Percentiles rank a stretch among this genome's conserved stretches.
Conservation (phyloP, 106 monocot genomes). For the Narthecium ossifragum region DNA sequence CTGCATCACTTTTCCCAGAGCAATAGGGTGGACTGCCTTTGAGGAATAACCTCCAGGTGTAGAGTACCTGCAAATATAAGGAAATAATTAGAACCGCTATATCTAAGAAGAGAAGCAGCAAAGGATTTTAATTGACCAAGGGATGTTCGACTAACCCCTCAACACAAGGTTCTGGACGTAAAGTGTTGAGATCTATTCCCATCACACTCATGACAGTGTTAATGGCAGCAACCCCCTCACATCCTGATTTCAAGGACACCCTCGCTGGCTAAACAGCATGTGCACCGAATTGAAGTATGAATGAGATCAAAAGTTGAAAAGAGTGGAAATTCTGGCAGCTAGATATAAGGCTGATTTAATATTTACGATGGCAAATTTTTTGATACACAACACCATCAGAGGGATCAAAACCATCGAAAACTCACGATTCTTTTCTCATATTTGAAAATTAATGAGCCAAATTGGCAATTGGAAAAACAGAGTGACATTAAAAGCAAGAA, state of each 20-base stretch:
- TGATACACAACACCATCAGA: no score
- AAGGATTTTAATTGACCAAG: background rate
- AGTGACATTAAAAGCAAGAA: no score
- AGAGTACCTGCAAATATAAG: conserved; percentile 55
- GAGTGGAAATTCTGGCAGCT: background rate
- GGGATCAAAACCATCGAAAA: no score
- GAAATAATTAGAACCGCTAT: background rate
- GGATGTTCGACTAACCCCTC: conserved; percentile 63
- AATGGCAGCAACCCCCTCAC: conserved; percentile 91
- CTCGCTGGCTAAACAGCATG: conserved; percentile 71
- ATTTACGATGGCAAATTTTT: no score
- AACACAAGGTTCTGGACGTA: conserved; percentile 94
- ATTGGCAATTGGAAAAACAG: no score
- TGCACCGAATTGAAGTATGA: conserved; percentile 1
- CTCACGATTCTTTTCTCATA: no score
- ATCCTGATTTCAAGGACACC: conserved; percentile 68
- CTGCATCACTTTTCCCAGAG: conserved; percentile 96
- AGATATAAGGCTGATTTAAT: no score
- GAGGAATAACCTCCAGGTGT: conserved; percentile 97
- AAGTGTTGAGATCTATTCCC: conserved; percentile 90
- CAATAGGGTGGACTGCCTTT: conserved; percentile 94
- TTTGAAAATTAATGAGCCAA: no score
- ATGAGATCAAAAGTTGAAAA: background rate
- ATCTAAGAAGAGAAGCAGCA: background rate
- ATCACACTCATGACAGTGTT: conserved; percentile 99